These are phyloP conservation scores for Xylaria acuta DNA, from an alignment of 495 filamentous ascomycete genomes.

Conservation along the genomic window DNA sequence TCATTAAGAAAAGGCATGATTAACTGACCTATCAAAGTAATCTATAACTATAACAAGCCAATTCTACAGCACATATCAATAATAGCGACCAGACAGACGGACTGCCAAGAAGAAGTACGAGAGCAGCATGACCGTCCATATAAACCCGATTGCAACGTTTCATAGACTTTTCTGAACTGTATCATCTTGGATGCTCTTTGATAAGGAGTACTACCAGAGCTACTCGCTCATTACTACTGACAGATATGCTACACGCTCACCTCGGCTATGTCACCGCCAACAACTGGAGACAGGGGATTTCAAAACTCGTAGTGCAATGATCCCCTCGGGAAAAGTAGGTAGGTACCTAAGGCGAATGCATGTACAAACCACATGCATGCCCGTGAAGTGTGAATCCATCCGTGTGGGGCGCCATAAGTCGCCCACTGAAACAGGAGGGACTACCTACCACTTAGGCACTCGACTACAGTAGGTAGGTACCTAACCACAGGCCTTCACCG, in stretches of 20 bases:
- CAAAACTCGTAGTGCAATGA: not conserved
- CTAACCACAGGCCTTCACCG: not conserved
- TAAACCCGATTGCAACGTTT: not conserved
- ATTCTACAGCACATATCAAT: not conserved
- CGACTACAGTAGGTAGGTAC: too few relatives aligned
- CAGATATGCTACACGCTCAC: too few relatives aligned
- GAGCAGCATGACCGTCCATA: not conserved
- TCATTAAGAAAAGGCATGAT: not conserved
- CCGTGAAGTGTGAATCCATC: not conserved
- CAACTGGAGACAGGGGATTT: not conserved
- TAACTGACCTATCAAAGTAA: not conserved
- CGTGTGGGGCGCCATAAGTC: not conserved
- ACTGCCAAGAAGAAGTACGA: not conserved
- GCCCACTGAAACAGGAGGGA: not conserved
- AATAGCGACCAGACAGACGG: not conserved
- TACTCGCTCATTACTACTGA: not conserved
- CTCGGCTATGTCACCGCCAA: too few relatives aligned
- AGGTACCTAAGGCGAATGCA: not conserved
- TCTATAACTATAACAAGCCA: not conserved
- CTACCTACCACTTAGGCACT: too few relatives aligned
- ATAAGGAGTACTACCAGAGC: not conserved
- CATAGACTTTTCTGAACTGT: not conserved
- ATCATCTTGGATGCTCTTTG: not conserved
- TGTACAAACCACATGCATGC: not conserved
- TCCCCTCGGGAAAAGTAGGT: not conserved